These are phyloP conservation scores for Botrytis sinoallii DNA, from an alignment of 2,329 filamentous ascomycete genomes.

Conservation along the genomic window DNA sequence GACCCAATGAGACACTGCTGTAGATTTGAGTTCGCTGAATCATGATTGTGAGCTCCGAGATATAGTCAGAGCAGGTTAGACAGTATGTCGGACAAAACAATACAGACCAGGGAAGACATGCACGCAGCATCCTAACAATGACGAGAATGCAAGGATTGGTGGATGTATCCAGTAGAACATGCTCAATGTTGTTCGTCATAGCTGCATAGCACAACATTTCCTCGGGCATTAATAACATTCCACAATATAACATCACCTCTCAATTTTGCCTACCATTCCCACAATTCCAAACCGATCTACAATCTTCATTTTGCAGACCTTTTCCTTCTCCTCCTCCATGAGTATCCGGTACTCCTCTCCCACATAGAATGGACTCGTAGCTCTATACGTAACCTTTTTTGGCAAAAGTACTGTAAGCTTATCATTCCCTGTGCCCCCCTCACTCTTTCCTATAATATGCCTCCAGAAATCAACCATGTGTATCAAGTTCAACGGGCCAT, in stretches of 20 bases:
- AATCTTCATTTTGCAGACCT: conserved; percentile 30
- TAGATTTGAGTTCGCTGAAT: not conserved
- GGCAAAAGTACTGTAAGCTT: conserved; percentile 34
- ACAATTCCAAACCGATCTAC: conserved; percentile 34
- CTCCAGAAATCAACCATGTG: conserved; percentile 66
- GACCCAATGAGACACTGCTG: not conserved
- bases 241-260: conserved; percentile 17
- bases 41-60: not conserved
- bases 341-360: conserved; percentile 46
- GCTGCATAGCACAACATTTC: not conserved
- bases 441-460: conserved; percentile 41
- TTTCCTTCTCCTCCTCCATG: conserved; percentile 39
- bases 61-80: not conserved
- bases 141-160: not conserved
- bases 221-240: not conserved
- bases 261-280: conserved; percentile 37
- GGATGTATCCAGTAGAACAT: not conserved
- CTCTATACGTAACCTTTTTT: conserved; percentile 46
- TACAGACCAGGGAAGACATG: not conserved
- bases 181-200: not conserved
- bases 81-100: not conserved
- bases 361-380: conserved; percentile 49
- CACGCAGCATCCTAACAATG: not conserved
- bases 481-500: conserved; percentile 75
- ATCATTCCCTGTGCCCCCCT: not conserved